These are phyloP conservation scores for Rhododendron williamsianum DNA, from an alignment of 148 eudicot genomes.

Conservation along the genomic window DNA sequence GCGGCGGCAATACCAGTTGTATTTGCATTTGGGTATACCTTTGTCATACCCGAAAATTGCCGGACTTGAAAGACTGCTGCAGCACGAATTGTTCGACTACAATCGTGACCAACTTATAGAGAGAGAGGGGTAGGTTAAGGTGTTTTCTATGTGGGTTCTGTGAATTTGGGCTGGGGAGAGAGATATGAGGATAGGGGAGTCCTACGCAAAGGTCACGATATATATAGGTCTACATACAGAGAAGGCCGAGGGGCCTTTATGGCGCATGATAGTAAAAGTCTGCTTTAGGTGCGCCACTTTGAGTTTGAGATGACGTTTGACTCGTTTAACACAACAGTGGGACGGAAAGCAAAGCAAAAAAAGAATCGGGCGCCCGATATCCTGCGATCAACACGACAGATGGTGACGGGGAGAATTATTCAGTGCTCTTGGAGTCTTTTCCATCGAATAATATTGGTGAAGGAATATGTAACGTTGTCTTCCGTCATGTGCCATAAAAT, in stretches of 20 bases:
- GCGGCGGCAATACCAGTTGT: not conserved
- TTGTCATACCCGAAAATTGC: constrained; percentile 19
- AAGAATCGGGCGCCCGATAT: not conserved
- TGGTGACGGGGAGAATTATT: not conserved
- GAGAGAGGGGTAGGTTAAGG: not conserved
- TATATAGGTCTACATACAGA: not conserved
- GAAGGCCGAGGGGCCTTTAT: not conserved
- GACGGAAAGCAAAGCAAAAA: constrained; percentile 4
- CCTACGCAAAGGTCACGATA: not conserved
- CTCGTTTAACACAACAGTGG: not conserved
- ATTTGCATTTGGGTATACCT: constrained; percentile 25
- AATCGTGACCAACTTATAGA: not conserved
- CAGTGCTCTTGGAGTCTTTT: not conserved
- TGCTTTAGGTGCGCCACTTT: not conserved
- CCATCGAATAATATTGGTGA: not conserved
- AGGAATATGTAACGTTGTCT: not conserved
- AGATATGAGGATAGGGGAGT: too few species aligned
- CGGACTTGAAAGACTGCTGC: not conserved
- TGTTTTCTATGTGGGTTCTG: not conserved
- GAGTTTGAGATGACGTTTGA: not conserved
- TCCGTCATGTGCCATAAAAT: not conserved
- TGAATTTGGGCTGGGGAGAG: not conserved
- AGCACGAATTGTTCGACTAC: not conserved
- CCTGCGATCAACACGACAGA: not conserved
- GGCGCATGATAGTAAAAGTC: not conserved